A percentile compares a stretch with the other conserved stretches of the same genome.
phyloP scores from a whole-genome alignment of 2,329 filamentous ascomycete species.

The Hypomyces perniciosus region DNA sequence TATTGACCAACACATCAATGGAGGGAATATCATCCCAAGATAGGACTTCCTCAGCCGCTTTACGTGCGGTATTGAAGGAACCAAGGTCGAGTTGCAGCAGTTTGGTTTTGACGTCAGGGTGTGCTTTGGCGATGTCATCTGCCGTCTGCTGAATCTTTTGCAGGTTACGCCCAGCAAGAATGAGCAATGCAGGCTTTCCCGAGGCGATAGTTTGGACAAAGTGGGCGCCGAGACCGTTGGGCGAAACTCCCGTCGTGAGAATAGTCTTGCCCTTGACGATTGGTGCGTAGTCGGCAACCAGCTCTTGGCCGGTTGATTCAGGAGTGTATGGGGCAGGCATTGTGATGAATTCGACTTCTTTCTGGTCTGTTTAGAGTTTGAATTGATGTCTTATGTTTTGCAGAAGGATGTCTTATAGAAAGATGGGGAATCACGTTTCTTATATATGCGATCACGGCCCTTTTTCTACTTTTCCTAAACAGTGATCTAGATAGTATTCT shows the following conservation, averaged over 20 bases:
- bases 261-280: constrained; percentile 26
- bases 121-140: constrained; percentile 25
- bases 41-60: constrained; percentile 29
- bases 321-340: too few species aligned
- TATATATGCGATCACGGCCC: too few species aligned
- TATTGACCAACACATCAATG: constrained; percentile 38
- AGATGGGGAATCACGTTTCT: too few species aligned
- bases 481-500: too few species aligned
- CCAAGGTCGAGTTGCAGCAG: constrained; percentile 32
- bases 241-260: constrained; percentile 37
- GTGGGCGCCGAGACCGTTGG: constrained; percentile 31
- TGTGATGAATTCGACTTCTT: too few species aligned
- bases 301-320: too few species aligned
- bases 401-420: too few species aligned
- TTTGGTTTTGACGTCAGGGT: constrained; percentile 28
- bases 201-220: constrained; percentile 34
- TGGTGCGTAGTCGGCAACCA: too few species aligned
- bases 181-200: constrained; percentile 35
- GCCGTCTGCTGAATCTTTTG: constrained; percentile 34
- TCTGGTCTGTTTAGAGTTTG: too few species aligned
- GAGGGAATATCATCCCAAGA: constrained; percentile 17
- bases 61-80: constrained; percentile 30
- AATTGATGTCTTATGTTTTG: too few species aligned
- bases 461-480: too few species aligned
- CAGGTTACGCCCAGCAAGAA: constrained; percentile 40